Percentiles rank a stretch among this genome's conserved stretches.
Conservation (phyloP, 2,329 filamentous ascomycete genomes). For the Cryoendolithus antarcticus region DNA sequence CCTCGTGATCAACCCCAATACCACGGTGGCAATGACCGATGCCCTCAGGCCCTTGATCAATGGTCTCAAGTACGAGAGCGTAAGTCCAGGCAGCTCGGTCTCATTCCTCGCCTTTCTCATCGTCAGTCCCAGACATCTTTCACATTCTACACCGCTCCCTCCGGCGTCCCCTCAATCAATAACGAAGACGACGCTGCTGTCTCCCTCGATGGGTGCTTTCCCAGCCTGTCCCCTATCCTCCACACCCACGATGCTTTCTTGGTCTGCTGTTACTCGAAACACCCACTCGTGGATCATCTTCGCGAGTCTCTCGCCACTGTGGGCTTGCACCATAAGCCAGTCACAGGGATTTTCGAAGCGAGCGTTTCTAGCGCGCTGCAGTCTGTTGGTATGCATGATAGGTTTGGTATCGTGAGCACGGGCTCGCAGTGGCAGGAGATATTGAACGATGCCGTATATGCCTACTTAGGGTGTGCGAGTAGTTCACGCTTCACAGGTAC, state of each 20-base stretch:
- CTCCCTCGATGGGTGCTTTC: constrained; percentile 51
- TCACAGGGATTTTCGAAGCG: constrained; percentile 81
- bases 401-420: constrained; percentile 82
- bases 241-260: constrained; percentile 55
- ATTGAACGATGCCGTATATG: constrained; percentile 50
- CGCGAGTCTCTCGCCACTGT: constrained; percentile 11
- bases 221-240: constrained; percentile 32
- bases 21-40: constrained; percentile 58
- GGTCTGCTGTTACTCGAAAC: constrained; percentile 78
- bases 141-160: constrained; percentile 53
- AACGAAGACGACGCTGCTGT: constrained; percentile 53
- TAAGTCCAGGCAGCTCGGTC: constrained; percentile 22
- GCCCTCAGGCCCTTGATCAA: constrained; percentile 44
- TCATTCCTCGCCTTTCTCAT: no score
- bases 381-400: constrained; percentile 35
- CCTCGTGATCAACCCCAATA: constrained; percentile 71
- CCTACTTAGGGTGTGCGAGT: constrained; percentile 45
- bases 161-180: constrained; percentile 65
- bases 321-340: constrained; percentile 34
- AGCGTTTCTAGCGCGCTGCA: constrained; percentile 56
- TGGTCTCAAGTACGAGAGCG: constrained; percentile 29
- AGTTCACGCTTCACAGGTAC: constrained; percentile 57
- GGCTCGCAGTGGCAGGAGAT: constrained; percentile 72
- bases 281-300: constrained; percentile 53
- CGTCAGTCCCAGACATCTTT: no score